These are phyloP conservation scores for Panaeolus cyanescens DNA, from an alignment of 768 basidiomycete species.

Conservation along the genomic window DNA sequence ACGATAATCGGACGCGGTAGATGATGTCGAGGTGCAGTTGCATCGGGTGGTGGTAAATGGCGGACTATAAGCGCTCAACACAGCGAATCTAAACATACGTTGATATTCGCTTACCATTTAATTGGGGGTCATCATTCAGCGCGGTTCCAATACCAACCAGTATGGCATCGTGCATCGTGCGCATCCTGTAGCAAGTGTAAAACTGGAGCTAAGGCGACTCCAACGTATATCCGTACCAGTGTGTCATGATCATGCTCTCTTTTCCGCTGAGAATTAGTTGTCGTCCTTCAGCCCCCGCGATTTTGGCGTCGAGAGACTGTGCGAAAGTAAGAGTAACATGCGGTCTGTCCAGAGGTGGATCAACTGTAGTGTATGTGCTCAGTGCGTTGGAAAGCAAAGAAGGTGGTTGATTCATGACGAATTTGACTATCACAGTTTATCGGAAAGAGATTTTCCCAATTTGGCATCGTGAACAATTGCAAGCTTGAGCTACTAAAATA, in stretches of 20 bases:
- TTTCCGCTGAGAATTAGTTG: conserved; percentile 84
- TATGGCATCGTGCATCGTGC: conserved; percentile 91
- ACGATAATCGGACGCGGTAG: conserved; percentile 86
- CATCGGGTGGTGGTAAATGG: conserved; percentile 46
- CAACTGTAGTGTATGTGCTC: background rate
- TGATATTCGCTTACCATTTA: conserved; percentile 67
- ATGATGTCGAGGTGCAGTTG: conserved; percentile 32
- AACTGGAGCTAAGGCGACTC: background rate
- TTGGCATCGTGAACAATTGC: too few relatives aligned
- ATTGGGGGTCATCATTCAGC: conserved; percentile 88
- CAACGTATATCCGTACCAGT: conserved; percentile 61
- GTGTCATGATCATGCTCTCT: conserved; percentile 93
- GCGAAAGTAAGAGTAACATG: conserved; percentile 84
- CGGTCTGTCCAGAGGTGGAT: conserved; percentile 37
- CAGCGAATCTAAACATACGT: background rate
- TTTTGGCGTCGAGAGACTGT: conserved; percentile 85
- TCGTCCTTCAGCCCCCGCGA: conserved; percentile 70
- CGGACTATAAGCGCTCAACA: conserved; percentile 42
- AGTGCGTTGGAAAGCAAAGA: background rate
- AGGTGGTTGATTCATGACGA: background rate
- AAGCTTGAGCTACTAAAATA: too few relatives aligned
- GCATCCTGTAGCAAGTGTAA: conserved; percentile 61
- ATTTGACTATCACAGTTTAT: background rate
- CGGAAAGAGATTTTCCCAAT: background rate
- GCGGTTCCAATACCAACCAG: conserved; percentile 90